Base-by-base conservation (phyloP, 805 yeast species). In the Lachancea mirantina region DNA sequence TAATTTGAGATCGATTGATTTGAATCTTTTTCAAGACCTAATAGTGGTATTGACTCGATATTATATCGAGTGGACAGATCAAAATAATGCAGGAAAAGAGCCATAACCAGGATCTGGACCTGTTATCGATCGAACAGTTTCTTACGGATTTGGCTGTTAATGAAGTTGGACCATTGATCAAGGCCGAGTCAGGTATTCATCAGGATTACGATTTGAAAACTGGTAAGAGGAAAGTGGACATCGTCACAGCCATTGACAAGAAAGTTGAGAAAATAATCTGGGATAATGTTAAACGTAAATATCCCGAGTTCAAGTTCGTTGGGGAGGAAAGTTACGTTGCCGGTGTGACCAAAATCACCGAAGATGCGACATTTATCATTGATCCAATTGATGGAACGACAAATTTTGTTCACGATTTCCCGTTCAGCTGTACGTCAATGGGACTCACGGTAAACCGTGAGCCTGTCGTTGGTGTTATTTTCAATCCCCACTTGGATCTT, bases 301-400 rank as follows among this genome's bases (percentile, higher is more conserved):
- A 59, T 48, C 81, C 83, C 13, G 47, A 51, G 9, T 76, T 50
- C 49, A 56, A 62, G 41, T 76, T 76, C 53, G 60, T 76, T 46
- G 83, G 81, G 14, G 81, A 75, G 47, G 81, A 75, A 49, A 63
- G 76, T 19, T 74, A 62, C 38, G 62, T 67, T 10, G 64, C 67
- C 8, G 78, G 76, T 2, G 55, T 50, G 16, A 59, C 74, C 3
- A 43, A 45, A 26, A 54, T 76, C 13, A 59, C 68, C 1, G 68
- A 66, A 35, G 68, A 56, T 3, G 80, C 80, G 16, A 74, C 79
- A 2, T 75, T 75, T 45, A 65, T 75, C 30, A 76, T 75, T 14
- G 80, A 74, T 46, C 78, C 78, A 30, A 68, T 72, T 46, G 78
- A 73, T 41, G 80, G 80, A 5, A 75, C 81, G 1, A 73, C 78